Conservation (phyloP, 2,329 filamentous ascomycete genomes). For the Hypoxylon sp. region DNA sequence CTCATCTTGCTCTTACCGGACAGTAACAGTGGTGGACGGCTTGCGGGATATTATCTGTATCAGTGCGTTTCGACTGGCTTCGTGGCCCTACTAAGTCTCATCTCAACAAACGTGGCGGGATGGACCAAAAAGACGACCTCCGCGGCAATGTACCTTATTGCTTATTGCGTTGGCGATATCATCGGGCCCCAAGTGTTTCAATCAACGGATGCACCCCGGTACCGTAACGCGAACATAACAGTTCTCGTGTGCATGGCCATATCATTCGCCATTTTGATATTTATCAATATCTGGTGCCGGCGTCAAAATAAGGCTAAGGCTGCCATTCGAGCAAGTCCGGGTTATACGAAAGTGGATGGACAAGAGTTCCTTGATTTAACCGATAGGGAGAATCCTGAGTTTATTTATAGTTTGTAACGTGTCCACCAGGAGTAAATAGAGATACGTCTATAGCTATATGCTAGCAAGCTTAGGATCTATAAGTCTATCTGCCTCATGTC, state of each 20-base stretch:
- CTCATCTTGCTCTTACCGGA: constrained; percentile 75
- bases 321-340: constrained; percentile 63
- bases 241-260: constrained; percentile 72
- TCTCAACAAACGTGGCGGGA: constrained; percentile 72
- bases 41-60: constrained; percentile 77
- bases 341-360: constrained; percentile 74
- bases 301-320: constrained; percentile 73
- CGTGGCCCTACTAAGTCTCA: constrained; percentile 73
- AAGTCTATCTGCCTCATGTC: background rate
- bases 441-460: background rate
- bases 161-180: constrained; percentile 67
- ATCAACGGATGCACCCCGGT: constrained; percentile 69
- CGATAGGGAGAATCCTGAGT: constrained; percentile 75
- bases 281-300: constrained; percentile 74
- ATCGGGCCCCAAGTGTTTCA: constrained; percentile 70
- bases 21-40: constrained; percentile 68
- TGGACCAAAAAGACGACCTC: constrained; percentile 73
- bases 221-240: constrained; percentile 74
- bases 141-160: constrained; percentile 67
- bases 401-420: constrained; percentile 69
- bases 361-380: constrained; percentile 78
- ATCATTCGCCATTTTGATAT: constrained; percentile 67
- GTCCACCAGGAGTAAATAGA: background rate
- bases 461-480: background rate
- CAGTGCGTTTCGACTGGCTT: constrained; percentile 73